Base-by-base conservation (phyloP, 2,329 filamentous ascomycete genomes). In the Claviceps maximensis region DNA sequence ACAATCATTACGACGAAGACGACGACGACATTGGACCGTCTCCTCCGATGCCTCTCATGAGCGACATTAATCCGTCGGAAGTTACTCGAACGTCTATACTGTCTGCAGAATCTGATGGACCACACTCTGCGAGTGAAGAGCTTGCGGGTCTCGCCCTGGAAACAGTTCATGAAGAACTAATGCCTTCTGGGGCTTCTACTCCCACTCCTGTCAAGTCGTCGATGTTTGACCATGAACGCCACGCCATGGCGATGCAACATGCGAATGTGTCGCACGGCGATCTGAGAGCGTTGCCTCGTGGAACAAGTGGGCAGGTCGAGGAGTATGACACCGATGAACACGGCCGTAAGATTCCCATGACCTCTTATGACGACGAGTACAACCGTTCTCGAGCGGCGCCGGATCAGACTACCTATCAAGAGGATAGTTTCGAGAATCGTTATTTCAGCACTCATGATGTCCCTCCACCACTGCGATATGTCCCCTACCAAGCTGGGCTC, bases 21-120 rank as follows among this genome's bases (percentile, higher is more conserved):
- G 45, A 47, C n/a, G 27, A 47, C 45, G 45, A 47, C 53, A 49
- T 54, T 29, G 79, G 87, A 15, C 74, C 74, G 10, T 67, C 70
- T 5, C 85, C 89, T 7, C 87, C 87, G 6, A 89, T 96, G 84
- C 91, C 91, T 2, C 76, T 95, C 57, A 84, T 86, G 67, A 95
- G 90, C 67, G 87, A 89, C 53, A 80, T 95, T 54, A 86, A 87
- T 58, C 81, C 86, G 44, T 95, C 91, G 0, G 90, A 96, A 50
- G 69, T 96, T 53, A 97, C 91, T 0, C 79, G 91, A 60, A 86
- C 86, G 17, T 96, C 91, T 0, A 87, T 97, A 52, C 70, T 93
- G 19, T 93, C 90, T 5, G 86, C 87, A 31, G 83, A 86, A 29
- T 87, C 87, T 0, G 87, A 88, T 58, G 74, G 82, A 50, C 84